These are phyloP conservation scores for Chaetoscypha palmicola DNA, from an alignment of 2,329 filamentous ascomycete genomes.

Conservation along the genomic window DNA sequence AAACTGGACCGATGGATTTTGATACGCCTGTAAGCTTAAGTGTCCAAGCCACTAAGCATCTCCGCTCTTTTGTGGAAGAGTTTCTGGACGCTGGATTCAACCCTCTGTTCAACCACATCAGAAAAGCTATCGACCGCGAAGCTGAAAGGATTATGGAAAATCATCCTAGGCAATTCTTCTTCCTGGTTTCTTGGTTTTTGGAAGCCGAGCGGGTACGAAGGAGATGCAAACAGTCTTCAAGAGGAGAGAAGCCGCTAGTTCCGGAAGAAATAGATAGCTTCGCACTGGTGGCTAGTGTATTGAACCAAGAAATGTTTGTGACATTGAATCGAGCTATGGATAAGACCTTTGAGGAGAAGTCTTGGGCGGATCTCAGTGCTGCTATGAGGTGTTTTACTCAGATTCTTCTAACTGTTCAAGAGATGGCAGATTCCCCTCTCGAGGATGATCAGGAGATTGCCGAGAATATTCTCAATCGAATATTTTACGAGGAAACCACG, in stretches of 20 bases:
- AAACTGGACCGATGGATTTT: conserved; percentile 65
- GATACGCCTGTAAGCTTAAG: conserved; percentile 66
- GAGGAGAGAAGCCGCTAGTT: conserved; percentile 43
- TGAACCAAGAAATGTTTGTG: conserved; percentile 94
- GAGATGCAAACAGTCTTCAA: conserved; percentile 48
- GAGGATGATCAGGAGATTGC: conserved; percentile 98
- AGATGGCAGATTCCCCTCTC: conserved; percentile 75
- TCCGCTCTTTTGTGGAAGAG: conserved; percentile 80
- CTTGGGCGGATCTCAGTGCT: conserved; percentile 79
- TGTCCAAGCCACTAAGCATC: conserved; percentile 62
- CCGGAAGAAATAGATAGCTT: conserved; percentile 64
- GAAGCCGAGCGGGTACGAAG: conserved; percentile 73
- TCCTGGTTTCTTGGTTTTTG: conserved; percentile 87
- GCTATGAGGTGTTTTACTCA: conserved; percentile 94
- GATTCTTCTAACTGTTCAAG: conserved; percentile 83
- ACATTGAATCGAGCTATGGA: conserved; percentile 79
- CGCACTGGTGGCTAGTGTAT: conserved; percentile 76
- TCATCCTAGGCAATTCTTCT: conserved; percentile 84
- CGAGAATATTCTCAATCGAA: conserved; percentile 89
- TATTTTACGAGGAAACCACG: conserved; percentile 97
- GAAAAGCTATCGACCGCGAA: conserved; percentile 86
- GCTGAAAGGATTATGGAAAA: conserved; percentile 71
- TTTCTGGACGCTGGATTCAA: conserved; percentile 96
- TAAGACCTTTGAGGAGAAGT: conserved; percentile 69
- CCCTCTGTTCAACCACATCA: conserved; percentile 74